Conservation (phyloP, 2,329 filamentous ascomycete species). For the Aspergillus arachidicola region DNA sequence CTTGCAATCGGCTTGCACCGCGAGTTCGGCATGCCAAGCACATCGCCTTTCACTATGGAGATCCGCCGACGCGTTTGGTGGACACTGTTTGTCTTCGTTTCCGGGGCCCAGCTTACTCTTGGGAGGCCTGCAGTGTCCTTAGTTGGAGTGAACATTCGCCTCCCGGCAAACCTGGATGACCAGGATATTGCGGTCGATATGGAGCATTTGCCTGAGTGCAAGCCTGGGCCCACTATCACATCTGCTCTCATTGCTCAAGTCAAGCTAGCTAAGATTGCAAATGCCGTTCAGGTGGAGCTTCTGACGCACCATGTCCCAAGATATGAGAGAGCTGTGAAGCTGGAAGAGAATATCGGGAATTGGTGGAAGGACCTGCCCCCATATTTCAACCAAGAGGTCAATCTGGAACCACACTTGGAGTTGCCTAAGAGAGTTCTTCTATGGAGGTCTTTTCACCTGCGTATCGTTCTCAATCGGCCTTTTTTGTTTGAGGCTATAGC, state of each 20-base stretch:
- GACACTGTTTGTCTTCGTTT: constrained; percentile 26
- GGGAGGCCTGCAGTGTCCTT: constrained; percentile 23
- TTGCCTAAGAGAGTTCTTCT: constrained; percentile 22
- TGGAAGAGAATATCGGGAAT: constrained; percentile 20
- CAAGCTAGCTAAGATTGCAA: constrained; percentile 25
- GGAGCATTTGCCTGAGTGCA: constrained; percentile 19
- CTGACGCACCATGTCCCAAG: constrained; percentile 23
- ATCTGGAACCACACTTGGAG: constrained; percentile 20
- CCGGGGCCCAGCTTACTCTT: constrained; percentile 20
- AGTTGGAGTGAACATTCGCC: constrained; percentile 21
- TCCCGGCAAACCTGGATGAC: constrained; percentile 22
- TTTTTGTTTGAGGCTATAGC: constrained; percentile 24
- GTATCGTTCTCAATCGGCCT: constrained; percentile 26
- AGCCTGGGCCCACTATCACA: constrained; percentile 18
- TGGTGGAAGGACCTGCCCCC: constrained; percentile 21
- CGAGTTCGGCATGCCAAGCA: constrained; percentile 26
- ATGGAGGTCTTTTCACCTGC: constrained; percentile 26
- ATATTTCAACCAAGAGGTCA: constrained; percentile 13
- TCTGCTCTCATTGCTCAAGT: constrained; percentile 23
- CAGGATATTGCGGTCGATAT: constrained; percentile 25
- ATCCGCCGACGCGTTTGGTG: constrained; percentile 25
- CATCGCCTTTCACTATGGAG: constrained; percentile 24
- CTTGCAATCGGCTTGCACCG: constrained; percentile 22
- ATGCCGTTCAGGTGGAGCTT: constrained; percentile 24
- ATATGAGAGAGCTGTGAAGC: constrained; percentile 15